Evolutionary conservation across 352 stramenopile genomes (phyloP).

Genomic region (Phytopythium ostracodes): DNA sequence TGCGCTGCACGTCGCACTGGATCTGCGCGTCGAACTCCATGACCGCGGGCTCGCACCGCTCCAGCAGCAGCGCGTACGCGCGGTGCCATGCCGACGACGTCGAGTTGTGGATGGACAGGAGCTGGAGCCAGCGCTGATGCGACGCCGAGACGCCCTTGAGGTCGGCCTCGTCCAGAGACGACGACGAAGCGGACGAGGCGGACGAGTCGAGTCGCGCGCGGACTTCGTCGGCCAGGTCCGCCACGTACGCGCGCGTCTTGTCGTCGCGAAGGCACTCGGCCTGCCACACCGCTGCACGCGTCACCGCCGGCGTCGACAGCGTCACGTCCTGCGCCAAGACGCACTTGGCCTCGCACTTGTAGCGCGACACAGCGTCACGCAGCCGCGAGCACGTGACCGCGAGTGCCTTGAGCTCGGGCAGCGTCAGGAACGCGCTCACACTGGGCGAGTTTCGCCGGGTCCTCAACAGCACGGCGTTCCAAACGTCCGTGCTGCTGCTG

Average conservation of each 20-base stretch:
- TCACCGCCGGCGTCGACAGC: slow-evolving; percentile 1
- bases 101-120: slow-evolving; percentile 11
- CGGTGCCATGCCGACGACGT: slow-evolving; percentile 14
- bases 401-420: slow-evolving; percentile 38
- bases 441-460: neutral
- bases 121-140: slow-evolving; percentile 1
- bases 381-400: slow-evolving; percentile 30
- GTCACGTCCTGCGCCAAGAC: slow-evolving; percentile 17
- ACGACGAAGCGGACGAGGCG: slow-evolving; percentile 45
- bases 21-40: slow-evolving; percentile 64
- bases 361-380: slow-evolving; percentile 14
- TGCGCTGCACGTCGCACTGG: slow-evolving; percentile 54
- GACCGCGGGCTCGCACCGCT: slow-evolving; percentile 26
- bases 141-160: slow-evolving; percentile 9
- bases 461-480: slow-evolving; percentile 25
- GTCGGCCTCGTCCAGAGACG: slow-evolving; percentile 38
- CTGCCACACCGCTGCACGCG: slow-evolving; percentile 37
- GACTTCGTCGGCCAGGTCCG: slow-evolving; percentile 54
- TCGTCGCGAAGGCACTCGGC: slow-evolving; percentile 41
- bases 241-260: slow-evolving; percentile 39
- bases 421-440: slow-evolving; percentile 30
- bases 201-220: slow-evolving; percentile 30
- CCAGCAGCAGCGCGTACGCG: slow-evolving; percentile 50
- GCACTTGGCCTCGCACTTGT: slow-evolving; percentile 27
- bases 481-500: slow-evolving; percentile 11